These are phyloP conservation scores for Trichosporon coremiiforme DNA, from an alignment of 1,284 basidiomycete species.

Conservation along the genomic window DNA sequence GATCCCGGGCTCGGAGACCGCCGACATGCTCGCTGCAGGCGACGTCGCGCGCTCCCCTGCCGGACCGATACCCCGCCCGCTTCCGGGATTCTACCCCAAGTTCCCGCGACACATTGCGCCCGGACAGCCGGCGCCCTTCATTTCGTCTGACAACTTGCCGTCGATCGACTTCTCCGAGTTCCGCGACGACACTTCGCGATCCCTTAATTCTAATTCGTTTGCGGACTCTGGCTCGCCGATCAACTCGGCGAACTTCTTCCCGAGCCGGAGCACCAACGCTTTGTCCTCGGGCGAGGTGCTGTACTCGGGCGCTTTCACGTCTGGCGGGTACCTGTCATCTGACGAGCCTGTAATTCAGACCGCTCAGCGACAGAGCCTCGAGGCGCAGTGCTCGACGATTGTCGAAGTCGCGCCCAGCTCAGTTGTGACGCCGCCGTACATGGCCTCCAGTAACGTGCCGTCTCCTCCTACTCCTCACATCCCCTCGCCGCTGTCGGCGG, in stretches of 20 bases:
- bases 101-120: conserved; percentile 47
- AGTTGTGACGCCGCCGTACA: conserved; percentile 11
- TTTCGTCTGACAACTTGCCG: conserved; percentile 41
- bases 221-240: conserved; percentile 28
- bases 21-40: conserved; percentile 10
- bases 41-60: conserved; percentile 10
- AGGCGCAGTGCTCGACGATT: conserved; percentile 40
- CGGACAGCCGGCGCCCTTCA: conserved; percentile 32
- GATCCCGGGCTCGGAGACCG: not conserved
- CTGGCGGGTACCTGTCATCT: conserved; percentile 8
- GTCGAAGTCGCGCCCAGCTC: conserved; percentile 30
- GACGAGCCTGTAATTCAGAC: conserved; percentile 45
- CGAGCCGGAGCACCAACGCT: not conserved
- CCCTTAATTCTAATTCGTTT: conserved; percentile 27
- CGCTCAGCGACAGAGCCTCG: conserved; percentile 48
- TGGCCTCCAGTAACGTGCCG: conserved; percentile 15
- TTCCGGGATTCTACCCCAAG: conserved; percentile 52
- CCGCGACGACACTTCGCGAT: conserved; percentile 15
- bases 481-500: conserved; percentile 3
- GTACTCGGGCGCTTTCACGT: not conserved
- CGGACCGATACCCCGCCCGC: conserved; percentile 37
- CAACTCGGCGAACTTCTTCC: conserved; percentile 15
- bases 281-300: conserved; percentile 15
- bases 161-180: conserved; percentile 32
- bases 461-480: not conserved